Conservation (phyloP, 768 basidiomycete species). For the Phanerodontia chrysosporium region DNA sequence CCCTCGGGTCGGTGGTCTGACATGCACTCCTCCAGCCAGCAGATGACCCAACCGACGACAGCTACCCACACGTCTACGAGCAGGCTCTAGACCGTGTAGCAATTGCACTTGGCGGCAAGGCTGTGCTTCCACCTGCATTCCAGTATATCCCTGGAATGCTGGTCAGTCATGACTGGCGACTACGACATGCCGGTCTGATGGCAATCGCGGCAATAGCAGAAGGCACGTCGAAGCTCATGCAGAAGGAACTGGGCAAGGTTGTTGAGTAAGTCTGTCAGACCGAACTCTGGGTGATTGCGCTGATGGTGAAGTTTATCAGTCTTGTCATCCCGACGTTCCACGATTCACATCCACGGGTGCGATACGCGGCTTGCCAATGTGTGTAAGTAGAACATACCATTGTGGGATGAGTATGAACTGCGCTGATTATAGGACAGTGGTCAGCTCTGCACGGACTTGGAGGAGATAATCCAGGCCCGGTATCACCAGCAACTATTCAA, state of each 20-base stretch:
- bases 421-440: conserved; percentile 44
- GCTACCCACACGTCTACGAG: conserved; percentile 73
- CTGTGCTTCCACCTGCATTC: conserved; percentile 77
- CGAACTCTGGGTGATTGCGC: neutral
- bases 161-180: conserved; percentile 77
- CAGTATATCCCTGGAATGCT: conserved; percentile 82
- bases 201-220: conserved; percentile 84
- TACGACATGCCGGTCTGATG: conserved; percentile 82
- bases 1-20: neutral
- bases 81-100: conserved; percentile 80
- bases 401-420: neutral
- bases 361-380: conserved; percentile 83
- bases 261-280: conserved; percentile 53
- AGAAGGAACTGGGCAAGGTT: conserved; percentile 76
- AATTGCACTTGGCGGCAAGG: conserved; percentile 71
- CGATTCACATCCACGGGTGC: conserved; percentile 72
- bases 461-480: conserved; percentile 74
- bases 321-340: conserved; percentile 74
- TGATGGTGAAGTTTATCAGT: conserved; percentile 29
- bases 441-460: conserved; percentile 85
- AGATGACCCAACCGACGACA: conserved; percentile 56
- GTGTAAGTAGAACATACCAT: conserved; percentile 35
- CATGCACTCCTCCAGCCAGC: conserved; percentile 46
- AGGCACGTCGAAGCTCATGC: conserved; percentile 79
- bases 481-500: conserved; percentile 67